Percentiles rank a stretch among this genome's conserved stretches.
These are phyloP conservation scores for Monosporozyma yasuniensis DNA, from an alignment of 805 yeast genomes.

Conservation along the genomic window DNA sequence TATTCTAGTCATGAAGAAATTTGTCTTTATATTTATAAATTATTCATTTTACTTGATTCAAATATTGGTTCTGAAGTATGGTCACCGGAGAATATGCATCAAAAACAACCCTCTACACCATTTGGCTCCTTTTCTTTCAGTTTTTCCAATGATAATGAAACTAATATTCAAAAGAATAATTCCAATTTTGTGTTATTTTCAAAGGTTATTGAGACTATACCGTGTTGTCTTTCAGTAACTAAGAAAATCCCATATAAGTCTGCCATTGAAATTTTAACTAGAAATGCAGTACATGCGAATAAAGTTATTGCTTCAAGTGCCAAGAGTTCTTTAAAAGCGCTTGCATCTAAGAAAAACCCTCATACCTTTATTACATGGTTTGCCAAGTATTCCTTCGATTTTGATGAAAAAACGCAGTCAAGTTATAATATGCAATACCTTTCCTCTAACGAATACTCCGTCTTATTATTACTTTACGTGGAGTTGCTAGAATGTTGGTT, in stretches of 20 bases:
- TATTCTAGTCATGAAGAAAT: conserved; percentile 60
- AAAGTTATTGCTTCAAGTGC: conserved; percentile 56
- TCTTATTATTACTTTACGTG: conserved; percentile 59
- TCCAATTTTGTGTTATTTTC: conserved; percentile 56
- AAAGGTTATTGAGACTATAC: conserved; percentile 58
- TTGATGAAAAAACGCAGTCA: conserved; percentile 58
- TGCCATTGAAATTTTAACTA: conserved; percentile 64
- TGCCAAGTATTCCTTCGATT: conserved; percentile 71
- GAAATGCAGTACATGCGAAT: conserved; percentile 66
- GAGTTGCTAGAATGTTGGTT: conserved; percentile 81
- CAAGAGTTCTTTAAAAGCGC: conserved; percentile 48
- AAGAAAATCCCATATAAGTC: conserved; percentile 48
- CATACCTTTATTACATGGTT: conserved; percentile 61
- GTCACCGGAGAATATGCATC: conserved; percentile 31
- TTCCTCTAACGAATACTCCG: conserved; percentile 52
- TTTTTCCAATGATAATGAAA: conserved; percentile 32
- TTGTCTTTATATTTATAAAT: conserved; percentile 44
- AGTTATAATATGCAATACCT: conserved; percentile 49
- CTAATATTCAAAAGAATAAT: conserved; percentile 20
- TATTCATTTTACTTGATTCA: conserved; percentile 53
- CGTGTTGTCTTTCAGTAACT: conserved; percentile 51
- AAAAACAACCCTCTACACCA: conserved; percentile 30
- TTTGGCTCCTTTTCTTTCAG: conserved; percentile 33
- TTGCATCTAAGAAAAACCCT: conserved; percentile 64
- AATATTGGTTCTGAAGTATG: conserved; percentile 43